Evolutionary conservation across 129 eudicot genomes (phyloP), one percentile per base, ranked within the genome.

Genomic region (Apium graveolens): DNA sequence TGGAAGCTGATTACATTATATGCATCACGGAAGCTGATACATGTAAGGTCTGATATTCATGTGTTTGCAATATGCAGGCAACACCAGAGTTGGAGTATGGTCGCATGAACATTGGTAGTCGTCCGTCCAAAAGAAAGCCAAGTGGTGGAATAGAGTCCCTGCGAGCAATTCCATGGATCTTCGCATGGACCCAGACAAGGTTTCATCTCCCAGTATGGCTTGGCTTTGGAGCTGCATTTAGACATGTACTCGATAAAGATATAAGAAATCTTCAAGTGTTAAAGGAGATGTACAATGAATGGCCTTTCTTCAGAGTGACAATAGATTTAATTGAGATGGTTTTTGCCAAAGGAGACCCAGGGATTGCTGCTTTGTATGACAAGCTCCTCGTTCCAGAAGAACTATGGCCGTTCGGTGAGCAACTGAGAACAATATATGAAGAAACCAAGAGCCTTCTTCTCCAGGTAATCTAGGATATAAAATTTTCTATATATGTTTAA

Each of bases 201-300:
- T 91, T 91, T 57, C 97, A 91, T 81, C 91, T 91, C 34, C 97
- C 97, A 0, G 97, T 91, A 7, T 91, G 93, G 97, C 92, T 91
- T 16, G 93, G 97, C 6, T 89, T 89, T 83, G 97, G 93, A 12
- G 82, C 89, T 11, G 91, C 97, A 57, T 82, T 91, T 49, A 91
- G 84, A 73, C 85, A 87, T 79, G 86, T 79, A 31, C 78, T 89
- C 20, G 84, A 87, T 18, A 87, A 86, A 83, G 97, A 89, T 65
- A 79, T 76, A 24, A 87, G 77, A 77, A 91, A 87, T 57, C 91
- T 89, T n/a, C 83, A 85, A 27, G 89, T 83, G 86, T 86, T 89
- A 7, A 84, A 78, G 81, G 97, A 83, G 31, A 91, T 91, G 97
- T 89, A 91, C 86, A 91, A 87, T 3, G 80, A 66, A 48, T 91